Evolutionary conservation across 768 basidiomycete species (phyloP), one percentile per base, ranked within the genome.

Genomic region (Cystobasidium onofrii): DNA sequence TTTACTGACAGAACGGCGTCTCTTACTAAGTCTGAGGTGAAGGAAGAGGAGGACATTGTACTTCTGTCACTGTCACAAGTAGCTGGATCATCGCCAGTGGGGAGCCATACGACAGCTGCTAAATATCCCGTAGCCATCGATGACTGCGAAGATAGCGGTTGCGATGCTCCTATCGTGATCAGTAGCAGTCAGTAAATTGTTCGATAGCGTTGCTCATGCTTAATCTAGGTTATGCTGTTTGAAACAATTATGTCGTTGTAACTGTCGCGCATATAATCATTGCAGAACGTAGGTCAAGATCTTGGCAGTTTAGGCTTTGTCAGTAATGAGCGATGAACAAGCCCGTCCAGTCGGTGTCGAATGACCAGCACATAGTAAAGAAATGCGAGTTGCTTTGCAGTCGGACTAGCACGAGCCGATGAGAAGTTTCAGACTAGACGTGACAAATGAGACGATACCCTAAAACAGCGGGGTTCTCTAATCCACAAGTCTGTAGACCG

Each of bases 171-270:
- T 12, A 27, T 39, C 39, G 33, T 64, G 7, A 64, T 41, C 15
- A 64, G 63, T 43, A 64, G 63, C 29, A 64, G 63, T 64, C 39
- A 64, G 33, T 41, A 36, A 27, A 61, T 12, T 61, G 13, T 61
- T 33, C 60, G 27, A 33, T 25, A 39, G 10, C 10, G 4, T 9
- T 61, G 31, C 31, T 25, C 18, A 6, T 25, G 54, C 54, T 57
- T 57, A 6, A 57, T 57, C 18, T 57, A 33, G 15, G 6, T 39
- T n/a, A n/a, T n/a, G n/a, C n/a, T n/a, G n/a, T n/a, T n/a, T n/a
- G n/a, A n/a, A n/a, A n/a, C n/a, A n/a, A 39, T 39, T 39, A 6
- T 39, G 39, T 39, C 15, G 39, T 39, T 39, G 39, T 15, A 39
- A 6, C 39, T 15, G 39, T 39, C 15, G 6, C 39, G 39, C 6